phyloP scores from a whole-genome alignment of 495 filamentous ascomycete genomes.

The Penicillium manginii region DNA sequence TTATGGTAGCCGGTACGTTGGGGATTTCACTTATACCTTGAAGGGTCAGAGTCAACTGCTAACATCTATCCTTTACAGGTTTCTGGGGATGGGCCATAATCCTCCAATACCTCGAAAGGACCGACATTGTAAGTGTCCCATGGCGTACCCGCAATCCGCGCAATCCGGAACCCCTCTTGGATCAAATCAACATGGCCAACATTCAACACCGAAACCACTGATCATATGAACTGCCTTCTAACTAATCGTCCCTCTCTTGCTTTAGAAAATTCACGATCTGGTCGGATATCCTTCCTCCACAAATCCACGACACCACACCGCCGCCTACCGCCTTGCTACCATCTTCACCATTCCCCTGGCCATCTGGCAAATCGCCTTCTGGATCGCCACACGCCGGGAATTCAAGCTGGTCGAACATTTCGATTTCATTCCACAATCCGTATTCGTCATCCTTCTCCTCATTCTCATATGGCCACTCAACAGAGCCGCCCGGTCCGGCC shows the following conservation, averaged over 20 bases:
- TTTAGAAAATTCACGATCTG: slow-evolving; percentile 73
- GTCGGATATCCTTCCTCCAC: slow-evolving; percentile 75
- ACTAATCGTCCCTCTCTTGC: slow-evolving; percentile 7
- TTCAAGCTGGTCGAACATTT: slow-evolving; percentile 68
- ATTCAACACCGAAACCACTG: not conserved
- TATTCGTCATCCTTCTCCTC: slow-evolving; percentile 69
- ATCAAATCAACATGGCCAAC: not conserved
- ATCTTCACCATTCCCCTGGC: slow-evolving; percentile 70
- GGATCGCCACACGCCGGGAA: slow-evolving; percentile 72
- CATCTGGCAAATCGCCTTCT: slow-evolving; percentile 77
- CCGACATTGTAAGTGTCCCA: slow-evolving; percentile 72
- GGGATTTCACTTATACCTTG: not conserved
- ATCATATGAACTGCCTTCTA: not conserved
- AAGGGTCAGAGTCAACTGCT: not conserved
- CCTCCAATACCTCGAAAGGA: slow-evolving; percentile 74
- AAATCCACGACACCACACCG: slow-evolving; percentile 72
- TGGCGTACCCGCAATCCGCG: not conserved
- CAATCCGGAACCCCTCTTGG: slow-evolving; percentile 8
- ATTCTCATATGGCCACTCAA: slow-evolving; percentile 76
- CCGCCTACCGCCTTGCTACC: slow-evolving; percentile 80
- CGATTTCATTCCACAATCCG: slow-evolving; percentile 80
- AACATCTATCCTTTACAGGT: slow-evolving; percentile 47
- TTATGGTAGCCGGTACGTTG: slow-evolving; percentile 77
- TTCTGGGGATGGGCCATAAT: slow-evolving; percentile 92
- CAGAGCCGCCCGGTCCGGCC: slow-evolving; percentile 69